These are phyloP conservation scores for Ceratobasidium sp. DNA, from an alignment of 1,284 basidiomycete species.

Conservation along the genomic window DNA sequence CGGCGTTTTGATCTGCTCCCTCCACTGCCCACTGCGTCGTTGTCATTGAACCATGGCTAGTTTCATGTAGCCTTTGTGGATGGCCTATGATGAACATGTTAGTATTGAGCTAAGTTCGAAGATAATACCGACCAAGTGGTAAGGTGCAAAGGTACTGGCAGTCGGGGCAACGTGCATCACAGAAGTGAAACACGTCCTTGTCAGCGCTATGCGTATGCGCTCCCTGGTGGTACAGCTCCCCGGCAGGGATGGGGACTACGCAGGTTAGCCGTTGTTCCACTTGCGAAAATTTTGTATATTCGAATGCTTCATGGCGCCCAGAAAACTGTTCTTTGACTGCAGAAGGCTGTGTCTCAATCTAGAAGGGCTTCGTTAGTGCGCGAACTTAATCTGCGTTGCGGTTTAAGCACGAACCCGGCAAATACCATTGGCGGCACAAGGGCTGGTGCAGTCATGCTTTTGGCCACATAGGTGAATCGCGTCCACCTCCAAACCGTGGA, in stretches of 20 bases:
- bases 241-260: slow-evolving; percentile 60
- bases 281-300: slow-evolving; percentile 56
- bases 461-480: slow-evolving; percentile 70
- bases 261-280: slow-evolving; percentile 62
- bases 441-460: slow-evolving; percentile 53
- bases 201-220: slow-evolving; percentile 62
- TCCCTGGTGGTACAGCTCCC: slow-evolving; percentile 58
- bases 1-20: slow-evolving; percentile 57
- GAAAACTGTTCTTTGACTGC: slow-evolving; percentile 68
- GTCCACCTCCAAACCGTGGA: slow-evolving; percentile 60
- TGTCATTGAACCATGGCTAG: slow-evolving; percentile 71
- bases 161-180: slow-evolving; percentile 64
- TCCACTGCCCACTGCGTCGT: slow-evolving; percentile 66
- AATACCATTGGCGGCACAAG: slow-evolving; percentile 57
- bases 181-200: slow-evolving; percentile 60
- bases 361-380: slow-evolving; percentile 53
- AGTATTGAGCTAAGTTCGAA: not conserved
- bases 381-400: not conserved
- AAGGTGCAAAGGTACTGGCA: slow-evolving; percentile 70
- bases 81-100: slow-evolving; percentile 60
- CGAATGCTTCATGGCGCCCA: slow-evolving; percentile 60
- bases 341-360: slow-evolving; percentile 67
- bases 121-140: slow-evolving; percentile 59
- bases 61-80: slow-evolving; percentile 68
- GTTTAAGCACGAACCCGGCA: slow-evolving; percentile 14